Evolutionary conservation across 805 yeast genomes (phyloP).

Genomic region (Ogataea kodamae): DNA sequence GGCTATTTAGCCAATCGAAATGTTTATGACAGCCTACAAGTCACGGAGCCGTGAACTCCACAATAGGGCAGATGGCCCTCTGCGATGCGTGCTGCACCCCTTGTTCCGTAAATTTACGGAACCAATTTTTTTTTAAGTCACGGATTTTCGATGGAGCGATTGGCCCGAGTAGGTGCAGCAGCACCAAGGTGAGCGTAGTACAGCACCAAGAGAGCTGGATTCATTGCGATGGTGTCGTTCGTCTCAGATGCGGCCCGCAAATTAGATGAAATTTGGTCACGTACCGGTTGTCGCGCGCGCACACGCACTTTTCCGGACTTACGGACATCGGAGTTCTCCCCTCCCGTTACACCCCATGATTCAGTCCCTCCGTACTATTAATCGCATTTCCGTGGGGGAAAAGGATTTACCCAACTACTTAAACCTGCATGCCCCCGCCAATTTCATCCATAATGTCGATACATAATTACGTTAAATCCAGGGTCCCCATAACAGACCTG

Average conservation of each 20-base stretch:
- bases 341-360: conserved; percentile 10
- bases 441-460: conserved; percentile 21
- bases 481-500: conserved; percentile 29
- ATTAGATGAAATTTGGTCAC: too few species aligned
- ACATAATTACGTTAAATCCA: conserved; percentile 25
- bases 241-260: too few species aligned
- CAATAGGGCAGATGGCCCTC: conserved; percentile 9
- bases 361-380: conserved; percentile 8
- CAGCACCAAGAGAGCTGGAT: background rate
- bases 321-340: conserved; percentile 14
- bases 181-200: background rate
- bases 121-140: too few species aligned
- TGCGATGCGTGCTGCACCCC: conserved; percentile 10
- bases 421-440: conserved; percentile 3
- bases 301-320: conserved; percentile 7
- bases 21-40: conserved; percentile 2
- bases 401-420: conserved; percentile 5
- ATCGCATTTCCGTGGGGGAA: conserved; percentile 9
- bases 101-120: conserved; percentile 8
- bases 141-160: conserved; percentile 1
- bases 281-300: too few species aligned
- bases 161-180: background rate
- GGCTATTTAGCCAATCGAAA: conserved; percentile 3
- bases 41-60: conserved; percentile 7
- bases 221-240: too few species aligned